These are phyloP conservation scores for Colletotrichum melonis DNA, from an alignment of 2,329 filamentous ascomycete species.

Conservation along the genomic window DNA sequence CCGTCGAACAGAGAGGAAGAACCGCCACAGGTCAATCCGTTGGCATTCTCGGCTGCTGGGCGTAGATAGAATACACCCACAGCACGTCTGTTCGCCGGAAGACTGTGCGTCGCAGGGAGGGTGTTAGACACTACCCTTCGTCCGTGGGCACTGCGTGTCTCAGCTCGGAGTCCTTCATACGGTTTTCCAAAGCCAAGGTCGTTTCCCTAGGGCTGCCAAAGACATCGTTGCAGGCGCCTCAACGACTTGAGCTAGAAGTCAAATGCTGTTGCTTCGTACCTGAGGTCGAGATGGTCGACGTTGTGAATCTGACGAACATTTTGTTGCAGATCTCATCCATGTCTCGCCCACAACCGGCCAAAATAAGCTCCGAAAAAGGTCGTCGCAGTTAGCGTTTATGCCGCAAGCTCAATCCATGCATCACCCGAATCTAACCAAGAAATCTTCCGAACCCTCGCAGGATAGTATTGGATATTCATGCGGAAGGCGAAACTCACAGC, in stretches of 20 bases:
- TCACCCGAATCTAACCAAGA: slow-evolving; percentile 14
- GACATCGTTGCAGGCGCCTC: neutral
- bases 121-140: neutral
- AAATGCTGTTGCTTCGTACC: slow-evolving; percentile 3
- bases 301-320: slow-evolving; percentile 4
- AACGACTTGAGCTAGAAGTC: neutral
- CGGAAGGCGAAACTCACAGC: slow-evolving; percentile 17
- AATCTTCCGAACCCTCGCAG: slow-evolving; percentile 1
- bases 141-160: slow-evolving; percentile 32
- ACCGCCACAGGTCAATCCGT: neutral
- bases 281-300: neutral
- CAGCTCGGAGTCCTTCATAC: slow-evolving; percentile 32
- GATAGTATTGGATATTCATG: slow-evolving; percentile 27
- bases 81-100: slow-evolving; percentile 27
- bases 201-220: neutral
- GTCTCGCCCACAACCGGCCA: neutral
- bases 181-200: neutral
- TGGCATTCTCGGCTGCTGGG: neutral
- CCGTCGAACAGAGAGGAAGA: slow-evolving; percentile 1
- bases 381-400: slow-evolving; percentile 14
- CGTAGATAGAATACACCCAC: neutral
- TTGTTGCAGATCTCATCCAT: slow-evolving; percentile 30
- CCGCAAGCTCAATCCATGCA: slow-evolving; percentile 30
- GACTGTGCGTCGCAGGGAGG: slow-evolving; percentile 32
- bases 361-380: slow-evolving; percentile 16